Evolutionary conservation across 73 alveolate species (phyloP).

Genomic region (Paramecium pentaurelia): DNA sequence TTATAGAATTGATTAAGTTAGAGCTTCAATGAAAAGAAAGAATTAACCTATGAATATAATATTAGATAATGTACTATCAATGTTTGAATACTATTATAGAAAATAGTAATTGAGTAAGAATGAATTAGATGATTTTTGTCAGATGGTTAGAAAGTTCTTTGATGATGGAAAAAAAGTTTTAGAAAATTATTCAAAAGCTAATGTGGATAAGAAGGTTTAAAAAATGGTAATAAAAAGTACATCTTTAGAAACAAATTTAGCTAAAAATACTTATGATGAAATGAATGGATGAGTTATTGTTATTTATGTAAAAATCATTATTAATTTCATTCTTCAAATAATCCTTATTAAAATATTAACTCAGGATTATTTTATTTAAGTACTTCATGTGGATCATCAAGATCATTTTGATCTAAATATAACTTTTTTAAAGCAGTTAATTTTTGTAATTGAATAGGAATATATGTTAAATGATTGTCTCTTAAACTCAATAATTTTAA

Average conservation of each 20-base stretch:
- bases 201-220: not conserved
- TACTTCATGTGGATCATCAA: not conserved
- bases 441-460: not conserved
- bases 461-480: not conserved
- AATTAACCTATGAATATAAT: not conserved
- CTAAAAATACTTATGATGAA: not conserved
- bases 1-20: not conserved
- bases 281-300: not conserved
- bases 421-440: not conserved
- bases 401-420: not conserved
- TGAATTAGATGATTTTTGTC: not conserved
- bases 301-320: not conserved
- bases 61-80: not conserved
- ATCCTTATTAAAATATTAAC: not conserved
- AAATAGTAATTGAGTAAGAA: not conserved
- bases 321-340: not conserved
- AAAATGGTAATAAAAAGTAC: not conserved
- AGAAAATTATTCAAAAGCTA: not conserved
- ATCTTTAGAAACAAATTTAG: not conserved
- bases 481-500: not conserved
- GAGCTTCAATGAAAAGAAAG: not conserved
- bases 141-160: not conserved
- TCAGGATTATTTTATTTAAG: not conserved
- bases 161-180: conserved; percentile 1
- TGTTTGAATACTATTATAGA: not conserved